phyloP scores from a whole-genome alignment of 2,329 filamentous ascomycete species.

The Diaporthe ilicicola region DNA sequence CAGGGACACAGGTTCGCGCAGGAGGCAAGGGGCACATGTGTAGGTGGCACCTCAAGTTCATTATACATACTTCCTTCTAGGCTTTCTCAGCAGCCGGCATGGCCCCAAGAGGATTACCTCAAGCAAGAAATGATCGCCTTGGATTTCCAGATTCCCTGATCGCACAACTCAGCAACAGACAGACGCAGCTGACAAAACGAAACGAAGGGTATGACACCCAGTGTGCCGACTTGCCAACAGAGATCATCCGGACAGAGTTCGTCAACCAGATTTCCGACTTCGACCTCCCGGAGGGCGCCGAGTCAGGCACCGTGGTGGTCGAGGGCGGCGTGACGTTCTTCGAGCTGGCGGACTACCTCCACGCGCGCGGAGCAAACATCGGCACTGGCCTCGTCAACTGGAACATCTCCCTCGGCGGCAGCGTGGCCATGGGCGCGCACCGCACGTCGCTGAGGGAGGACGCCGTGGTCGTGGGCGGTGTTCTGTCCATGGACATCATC shows the following conservation, averaged over 20 bases:
- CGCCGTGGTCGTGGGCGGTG: conserved; percentile 59
- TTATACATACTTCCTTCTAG: background rate
- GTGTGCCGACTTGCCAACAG: conserved; percentile 57
- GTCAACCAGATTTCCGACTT: conserved; percentile 71
- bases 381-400: conserved; percentile 62
- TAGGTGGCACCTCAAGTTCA: conserved; percentile 30
- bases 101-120: background rate
- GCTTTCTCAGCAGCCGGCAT: background rate
- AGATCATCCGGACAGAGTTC: conserved; percentile 57
- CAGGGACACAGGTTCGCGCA: conserved; percentile 53
- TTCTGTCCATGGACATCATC: conserved; percentile 57
- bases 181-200: background rate
- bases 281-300: conserved; percentile 45
- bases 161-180: background rate
- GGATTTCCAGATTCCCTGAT: too few species aligned
- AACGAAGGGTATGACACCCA: conserved; percentile 55
- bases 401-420: conserved; percentile 61
- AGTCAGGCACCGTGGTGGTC: conserved; percentile 54
- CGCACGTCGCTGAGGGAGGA: conserved; percentile 56
- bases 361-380: conserved; percentile 54
- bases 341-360: conserved; percentile 59
- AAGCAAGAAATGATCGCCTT: too few species aligned
- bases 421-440: conserved; percentile 62
- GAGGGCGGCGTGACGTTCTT: conserved; percentile 62
- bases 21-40: conserved; percentile 61